phyloP scores from a whole-genome alignment of 139 green algal genomes.

The Tetradesmus lagerheimii region DNA sequence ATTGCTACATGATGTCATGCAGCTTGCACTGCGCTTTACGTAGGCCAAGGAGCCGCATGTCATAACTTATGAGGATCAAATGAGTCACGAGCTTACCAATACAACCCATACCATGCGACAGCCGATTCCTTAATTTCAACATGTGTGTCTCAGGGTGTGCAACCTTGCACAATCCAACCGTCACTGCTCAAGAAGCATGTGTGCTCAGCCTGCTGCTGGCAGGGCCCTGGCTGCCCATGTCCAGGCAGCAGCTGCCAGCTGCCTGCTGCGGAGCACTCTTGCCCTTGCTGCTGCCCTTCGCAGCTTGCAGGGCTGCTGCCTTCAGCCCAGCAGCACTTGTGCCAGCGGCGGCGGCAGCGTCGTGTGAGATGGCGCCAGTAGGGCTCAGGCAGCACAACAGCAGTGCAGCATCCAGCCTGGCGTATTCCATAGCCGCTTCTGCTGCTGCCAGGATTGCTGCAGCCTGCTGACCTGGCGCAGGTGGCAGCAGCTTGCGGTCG shows the following conservation, averaged over 20 bases:
- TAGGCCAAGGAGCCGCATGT: no score
- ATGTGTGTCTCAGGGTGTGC: no score
- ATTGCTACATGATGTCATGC: no score
- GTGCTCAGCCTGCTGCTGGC: background rate
- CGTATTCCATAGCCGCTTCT: background rate
- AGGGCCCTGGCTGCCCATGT: background rate
- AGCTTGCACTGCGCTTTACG: no score
- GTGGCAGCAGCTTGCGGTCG: background rate
- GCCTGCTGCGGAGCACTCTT: background rate
- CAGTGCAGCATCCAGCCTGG: background rate
- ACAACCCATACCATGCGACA: no score
- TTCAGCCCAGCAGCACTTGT: background rate
- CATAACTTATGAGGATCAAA: no score
- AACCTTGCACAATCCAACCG: no score
- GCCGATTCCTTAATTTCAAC: no score
- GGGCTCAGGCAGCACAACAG: background rate
- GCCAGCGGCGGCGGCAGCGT: no score
- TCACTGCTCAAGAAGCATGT: background rate
- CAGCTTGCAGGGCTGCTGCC: background rate
- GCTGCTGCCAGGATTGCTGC: background rate
- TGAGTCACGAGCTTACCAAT: no score
- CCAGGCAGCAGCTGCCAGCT: background rate
- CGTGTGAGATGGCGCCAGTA: background rate
- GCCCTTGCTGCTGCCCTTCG: background rate
- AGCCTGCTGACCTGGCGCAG: background rate